These are phyloP conservation scores for Oenanthe javanica DNA, from an alignment of 140 eudicot genomes.

Conservation along the genomic window DNA sequence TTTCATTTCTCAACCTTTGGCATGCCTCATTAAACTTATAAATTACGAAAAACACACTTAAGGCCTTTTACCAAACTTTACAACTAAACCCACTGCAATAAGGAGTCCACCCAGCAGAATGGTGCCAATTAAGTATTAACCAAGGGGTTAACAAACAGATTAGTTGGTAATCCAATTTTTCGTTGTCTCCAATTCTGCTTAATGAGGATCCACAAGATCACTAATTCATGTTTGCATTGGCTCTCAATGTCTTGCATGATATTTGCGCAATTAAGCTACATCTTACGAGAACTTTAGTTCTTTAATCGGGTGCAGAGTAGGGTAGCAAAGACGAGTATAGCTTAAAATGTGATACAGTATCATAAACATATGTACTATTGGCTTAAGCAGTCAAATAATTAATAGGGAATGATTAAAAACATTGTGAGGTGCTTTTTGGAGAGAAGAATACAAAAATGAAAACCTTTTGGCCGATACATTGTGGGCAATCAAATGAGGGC, in stretches of 20 bases:
- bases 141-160: background rate
- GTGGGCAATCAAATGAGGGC: constrained; percentile 58
- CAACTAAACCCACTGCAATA: background rate
- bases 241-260: background rate
- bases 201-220: constrained; percentile 6
- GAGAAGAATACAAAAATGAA: background rate
- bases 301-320: background rate
- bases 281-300: background rate
- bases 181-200: background rate
- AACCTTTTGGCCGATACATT: constrained; percentile 54
- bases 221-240: background rate
- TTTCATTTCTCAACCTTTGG: background rate
- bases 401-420: background rate
- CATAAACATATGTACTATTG: background rate
- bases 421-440: background rate
- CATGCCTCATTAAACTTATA: background rate
- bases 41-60: too few species aligned
- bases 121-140: background rate
- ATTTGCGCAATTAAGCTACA: background rate
- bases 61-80: background rate
- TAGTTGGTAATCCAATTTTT: background rate
- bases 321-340: background rate
- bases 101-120: background rate
- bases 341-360: background rate
- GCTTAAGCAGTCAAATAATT: background rate